Base-by-base conservation (phyloP, 306 rosid species). In the Lagenaria siceraria region DNA sequence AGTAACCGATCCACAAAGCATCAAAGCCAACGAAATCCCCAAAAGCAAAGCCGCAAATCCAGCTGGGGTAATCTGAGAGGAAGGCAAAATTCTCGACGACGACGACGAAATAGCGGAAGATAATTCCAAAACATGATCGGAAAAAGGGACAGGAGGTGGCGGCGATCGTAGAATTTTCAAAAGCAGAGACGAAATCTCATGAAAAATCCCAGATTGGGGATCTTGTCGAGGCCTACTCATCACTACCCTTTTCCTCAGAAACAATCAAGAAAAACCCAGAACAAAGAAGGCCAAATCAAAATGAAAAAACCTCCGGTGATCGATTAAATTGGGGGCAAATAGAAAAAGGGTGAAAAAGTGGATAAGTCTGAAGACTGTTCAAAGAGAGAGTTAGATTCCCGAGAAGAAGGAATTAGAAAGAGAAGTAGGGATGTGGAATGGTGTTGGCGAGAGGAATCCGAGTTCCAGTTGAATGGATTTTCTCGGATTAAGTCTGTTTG, bases 1-100 rank as follows among this genome's bases (percentile, higher is more conserved):
- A 42, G 99, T 88, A 19, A 96, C 92, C 48, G 97, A 92, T 72
- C 99, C 99, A 61, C 98, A 90, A 1, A 96, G 88, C 96, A 96
- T 96, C 89, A 96, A 78, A 49, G 99, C 81, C 81, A 90, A 71
- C 40, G 99, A 89, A 56, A 96, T 87, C 74, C 98, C 99, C 0
- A 96, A 61, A 52, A 96, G 86, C 77, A 96, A 78, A 55, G 93
- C 86, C 11, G 96, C 99, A 36, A 96, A 86, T 0, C 98, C 98
- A 56, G 89, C 35, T 15, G 80, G 61, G 46, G 80, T 40, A 25
- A 77, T 61, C 74, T 77, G 74, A 3, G 56, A 59, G 2, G 49
- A 63, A 46, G 70, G 72, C 5, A 63, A 62, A n/a, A 24, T 43
- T 33, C 73, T 29, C 15, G 72, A 27, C 10, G 74, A 62, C 3